These are phyloP conservation scores for Debaryomyces prosopidis DNA, from an alignment of 805 yeast species.

Conservation along the genomic window DNA sequence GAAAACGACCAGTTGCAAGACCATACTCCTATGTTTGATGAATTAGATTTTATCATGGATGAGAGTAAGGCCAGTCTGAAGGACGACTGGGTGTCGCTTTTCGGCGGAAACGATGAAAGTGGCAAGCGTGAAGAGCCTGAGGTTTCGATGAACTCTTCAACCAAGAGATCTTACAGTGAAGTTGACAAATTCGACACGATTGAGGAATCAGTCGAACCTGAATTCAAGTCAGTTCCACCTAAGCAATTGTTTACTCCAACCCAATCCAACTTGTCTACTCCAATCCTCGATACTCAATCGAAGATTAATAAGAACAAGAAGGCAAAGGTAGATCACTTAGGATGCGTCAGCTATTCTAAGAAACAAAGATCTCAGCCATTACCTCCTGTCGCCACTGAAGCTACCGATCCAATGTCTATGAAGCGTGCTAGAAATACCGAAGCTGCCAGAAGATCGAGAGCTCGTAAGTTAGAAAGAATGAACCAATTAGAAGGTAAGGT, in stretches of 20 bases:
- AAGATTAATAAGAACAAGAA: conserved; percentile 9
- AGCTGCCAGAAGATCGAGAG: conserved; percentile 94
- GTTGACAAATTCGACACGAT: background rate
- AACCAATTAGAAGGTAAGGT: conserved; percentile 76
- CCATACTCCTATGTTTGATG: conserved; percentile 63
- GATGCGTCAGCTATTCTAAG: conserved; percentile 73
- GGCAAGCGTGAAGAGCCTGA: conserved; percentile 5
- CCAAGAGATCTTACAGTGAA: conserved; percentile 21
- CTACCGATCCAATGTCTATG: conserved; percentile 64
- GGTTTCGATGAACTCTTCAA: conserved; percentile 13
- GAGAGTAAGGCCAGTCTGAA: conserved; percentile 38
- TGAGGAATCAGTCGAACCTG: conserved; percentile 26
- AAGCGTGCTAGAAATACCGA: conserved; percentile 98
- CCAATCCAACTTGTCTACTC: conserved; percentile 23
- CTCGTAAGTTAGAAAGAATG: conserved; percentile 89
- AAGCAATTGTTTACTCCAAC: conserved; percentile 30
- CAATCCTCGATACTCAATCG: conserved; percentile 22
- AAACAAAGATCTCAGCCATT: conserved; percentile 75
- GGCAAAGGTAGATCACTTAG: conserved; percentile 63
- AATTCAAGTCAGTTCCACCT: conserved; percentile 11
- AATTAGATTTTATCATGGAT: conserved; percentile 43
- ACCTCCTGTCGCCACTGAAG: conserved; percentile 59
- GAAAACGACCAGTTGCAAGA: conserved; percentile 34
- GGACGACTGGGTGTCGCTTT: conserved; percentile 65
- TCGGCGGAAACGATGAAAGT: conserved; percentile 27